Evolutionary conservation across 192 early-diverging fungal species (phyloP).

Genomic region (Rhizoclosmatium sp.): DNA sequence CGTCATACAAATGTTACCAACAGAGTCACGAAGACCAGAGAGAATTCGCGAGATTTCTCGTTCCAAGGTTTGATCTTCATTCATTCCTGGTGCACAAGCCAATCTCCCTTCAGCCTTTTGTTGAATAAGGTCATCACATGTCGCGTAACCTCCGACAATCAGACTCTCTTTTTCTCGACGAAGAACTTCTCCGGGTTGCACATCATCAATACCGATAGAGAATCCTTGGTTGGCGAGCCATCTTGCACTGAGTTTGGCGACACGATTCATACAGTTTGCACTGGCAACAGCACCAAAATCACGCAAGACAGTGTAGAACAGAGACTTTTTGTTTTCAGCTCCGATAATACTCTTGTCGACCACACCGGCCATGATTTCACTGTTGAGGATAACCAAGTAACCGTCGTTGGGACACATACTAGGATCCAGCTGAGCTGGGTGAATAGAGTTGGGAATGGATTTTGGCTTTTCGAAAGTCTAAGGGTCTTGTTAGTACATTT

Average conservation of each 20-base stretch:
- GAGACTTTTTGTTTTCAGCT: conserved; percentile 93
- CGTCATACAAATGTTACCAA: conserved; percentile 89
- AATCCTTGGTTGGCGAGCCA: conserved; percentile 95
- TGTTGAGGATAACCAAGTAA: conserved; percentile 89
- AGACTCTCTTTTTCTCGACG: conserved; percentile 78
- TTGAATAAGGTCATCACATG: conserved; percentile 85
- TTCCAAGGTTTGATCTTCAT: conserved; percentile 89
- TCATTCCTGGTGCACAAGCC: conserved; percentile 85
- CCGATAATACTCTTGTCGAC: conserved; percentile 97
- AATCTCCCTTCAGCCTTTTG: conserved; percentile 74
- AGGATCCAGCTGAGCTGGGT: conserved; percentile 41
- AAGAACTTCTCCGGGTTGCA: conserved; percentile 85
- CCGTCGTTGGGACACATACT: conserved; percentile 88
- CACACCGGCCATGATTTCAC: conserved; percentile 92
- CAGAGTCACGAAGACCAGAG: conserved; percentile 87
- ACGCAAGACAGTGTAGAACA: conserved; percentile 92
- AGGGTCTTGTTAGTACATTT: conserved; percentile 52
- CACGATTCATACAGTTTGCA: conserved; percentile 89
- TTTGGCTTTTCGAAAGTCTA: conserved; percentile 53
- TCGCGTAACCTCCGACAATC: conserved; percentile 80
- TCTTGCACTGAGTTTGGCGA: conserved; percentile 91
- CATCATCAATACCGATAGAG: conserved; percentile 98
- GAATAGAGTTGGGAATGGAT: conserved; percentile 16
- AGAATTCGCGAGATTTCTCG: conserved; percentile 85
- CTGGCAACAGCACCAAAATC: conserved; percentile 90